phyloP scores from a whole-genome alignment of 164 flowering plant species.

The Tetracentron sinense region DNA sequence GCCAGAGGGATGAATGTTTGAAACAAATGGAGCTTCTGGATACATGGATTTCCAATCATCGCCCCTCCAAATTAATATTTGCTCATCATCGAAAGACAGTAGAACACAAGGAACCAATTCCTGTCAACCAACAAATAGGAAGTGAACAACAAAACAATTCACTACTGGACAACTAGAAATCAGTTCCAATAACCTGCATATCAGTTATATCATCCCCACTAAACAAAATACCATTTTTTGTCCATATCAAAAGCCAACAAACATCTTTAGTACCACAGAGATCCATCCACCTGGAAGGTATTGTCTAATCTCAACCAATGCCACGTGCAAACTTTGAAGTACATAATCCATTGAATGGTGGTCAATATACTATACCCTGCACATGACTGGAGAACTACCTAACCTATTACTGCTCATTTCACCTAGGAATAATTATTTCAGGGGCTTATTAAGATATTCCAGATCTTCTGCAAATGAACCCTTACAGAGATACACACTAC shows the following conservation, averaged over 20 bases:
- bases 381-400: too few species aligned
- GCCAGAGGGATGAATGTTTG: constrained; percentile 10
- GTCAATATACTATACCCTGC: too few species aligned
- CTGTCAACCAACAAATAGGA: constrained; percentile 35
- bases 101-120: constrained; percentile 96
- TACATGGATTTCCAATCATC: constrained; percentile 76
- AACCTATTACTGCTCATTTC: too few species aligned
- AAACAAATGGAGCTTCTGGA: constrained; percentile 17
- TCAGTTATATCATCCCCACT: not conserved
- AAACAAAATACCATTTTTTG: not conserved
- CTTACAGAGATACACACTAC: too few species aligned
- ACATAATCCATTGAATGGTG: too few species aligned
- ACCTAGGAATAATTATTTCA: too few species aligned
- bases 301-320: too few species aligned
- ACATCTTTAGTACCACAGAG: too few species aligned
- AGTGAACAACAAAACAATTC: constrained; percentile 1
- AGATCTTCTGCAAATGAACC: too few species aligned
- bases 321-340: too few species aligned
- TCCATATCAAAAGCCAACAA: not conserved
- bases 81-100: constrained; percentile 85
- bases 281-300: too few species aligned
- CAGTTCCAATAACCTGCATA: not conserved
- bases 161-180: not conserved
- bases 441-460: too few species aligned
- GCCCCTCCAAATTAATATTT: constrained; percentile 92